Base-by-base conservation (phyloP, 176 grass and related monocot genomes). In the Thalia dealbata region DNA sequence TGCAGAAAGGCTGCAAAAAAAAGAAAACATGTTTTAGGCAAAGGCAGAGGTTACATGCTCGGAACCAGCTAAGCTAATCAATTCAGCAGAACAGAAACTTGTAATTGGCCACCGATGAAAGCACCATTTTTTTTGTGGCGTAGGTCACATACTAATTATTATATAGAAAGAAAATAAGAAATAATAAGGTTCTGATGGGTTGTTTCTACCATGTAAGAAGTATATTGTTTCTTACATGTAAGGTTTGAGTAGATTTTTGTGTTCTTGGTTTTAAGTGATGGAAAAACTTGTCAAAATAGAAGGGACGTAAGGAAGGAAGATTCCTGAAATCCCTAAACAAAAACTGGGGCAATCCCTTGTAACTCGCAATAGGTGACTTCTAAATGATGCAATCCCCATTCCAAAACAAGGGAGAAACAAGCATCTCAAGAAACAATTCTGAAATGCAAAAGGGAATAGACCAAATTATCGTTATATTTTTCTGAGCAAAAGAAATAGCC, bases 1-100 rank as follows among this genome's bases (percentile, higher is more conserved):
- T 96, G 91, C 1, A 96, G 71, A 78, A 85, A 56, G 42, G 79
- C 91, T 96, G 88, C 78, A 86, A 70, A 63, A 69, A 50, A 52
- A 18, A n/a, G n/a, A n/a, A 19, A 10, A 16, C 27, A 64, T 30
- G 14, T 16, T 64, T 64, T 25, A 32, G 29, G 25, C 61, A 32
- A 58, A 18, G 52, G 14, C 1, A 55, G 52, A 2, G 29, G 61
- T n/a, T n/a, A n/a, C n/a, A n/a, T n/a, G n/a, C n/a, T n/a, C n/a
- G n/a, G n/a, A n/a, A 38, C 32, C 32, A 38, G 32, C 4, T 2
- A 38, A 38, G 32, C 4, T 38, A 38, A 38, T 38, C 4, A 38
- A 38, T 38, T 38, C 32, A 38, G 4, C 32, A 38, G 32, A 38
- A 38, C n/a, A n/a, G n/a, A 38, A 38, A 38, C 32, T n/a, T n/a